phyloP scores from a whole-genome alignment of 176 grass and related monocot genomes.

The Triticum turgidum region DNA sequence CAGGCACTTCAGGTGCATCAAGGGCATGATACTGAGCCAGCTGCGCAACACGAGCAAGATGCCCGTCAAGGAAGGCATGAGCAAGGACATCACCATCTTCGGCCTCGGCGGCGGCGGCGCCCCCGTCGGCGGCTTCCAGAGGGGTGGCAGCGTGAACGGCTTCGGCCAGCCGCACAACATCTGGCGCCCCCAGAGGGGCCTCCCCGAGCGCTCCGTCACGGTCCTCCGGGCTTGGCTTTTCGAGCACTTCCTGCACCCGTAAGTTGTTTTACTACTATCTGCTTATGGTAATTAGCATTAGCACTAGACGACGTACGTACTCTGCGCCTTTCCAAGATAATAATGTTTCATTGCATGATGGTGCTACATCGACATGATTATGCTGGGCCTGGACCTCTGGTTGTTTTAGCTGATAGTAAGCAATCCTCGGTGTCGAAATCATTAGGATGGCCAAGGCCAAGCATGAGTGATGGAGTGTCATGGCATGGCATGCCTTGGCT shows the following conservation, averaged over 20 bases:
- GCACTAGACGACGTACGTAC: neutral
- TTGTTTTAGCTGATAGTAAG: constrained; percentile 6
- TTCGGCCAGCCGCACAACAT: constrained; percentile 74
- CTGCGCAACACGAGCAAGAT: constrained; percentile 55
- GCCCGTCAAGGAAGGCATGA: constrained; percentile 40
- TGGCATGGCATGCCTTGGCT: constrained; percentile 26
- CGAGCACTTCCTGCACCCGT: constrained; percentile 98
- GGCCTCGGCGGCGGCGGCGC: constrained; percentile 39
- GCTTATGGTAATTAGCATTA: neutral
- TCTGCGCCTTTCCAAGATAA: neutral
- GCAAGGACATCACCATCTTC: constrained; percentile 57
- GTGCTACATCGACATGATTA: constrained; percentile 16
- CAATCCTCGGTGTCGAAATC: constrained; percentile 35
- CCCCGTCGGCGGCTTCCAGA: constrained; percentile 33
- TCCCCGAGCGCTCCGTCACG: constrained; percentile 82
- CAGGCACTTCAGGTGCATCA: constrained; percentile 80
- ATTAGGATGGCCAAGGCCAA: constrained; percentile 7
- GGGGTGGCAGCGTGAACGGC: constrained; percentile 36
- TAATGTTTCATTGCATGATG: constrained; percentile 4
- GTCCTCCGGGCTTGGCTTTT: constrained; percentile 93
- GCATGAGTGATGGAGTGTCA: constrained; percentile 17
- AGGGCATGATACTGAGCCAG: constrained; percentile 74
- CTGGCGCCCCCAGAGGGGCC: constrained; percentile 92
- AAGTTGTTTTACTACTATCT: constrained; percentile 22
- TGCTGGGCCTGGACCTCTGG: neutral